Evolutionary conservation across 805 yeast species (phyloP).

Genomic region (Monosporozyma unispora): DNA sequence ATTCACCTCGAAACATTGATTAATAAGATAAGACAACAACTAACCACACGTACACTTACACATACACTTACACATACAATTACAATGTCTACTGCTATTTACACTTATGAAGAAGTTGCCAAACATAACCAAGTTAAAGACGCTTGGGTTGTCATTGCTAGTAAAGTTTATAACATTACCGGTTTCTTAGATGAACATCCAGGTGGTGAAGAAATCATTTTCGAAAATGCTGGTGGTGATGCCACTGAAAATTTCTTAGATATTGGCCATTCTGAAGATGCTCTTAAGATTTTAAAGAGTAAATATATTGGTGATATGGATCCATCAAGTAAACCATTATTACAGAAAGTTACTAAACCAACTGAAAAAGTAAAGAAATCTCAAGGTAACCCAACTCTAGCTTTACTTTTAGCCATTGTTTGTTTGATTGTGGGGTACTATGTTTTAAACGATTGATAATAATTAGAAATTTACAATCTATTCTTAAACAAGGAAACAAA

Average conservation of each 20-base stretch:
- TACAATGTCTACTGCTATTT: conserved; percentile 32
- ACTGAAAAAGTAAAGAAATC: conserved; percentile 35
- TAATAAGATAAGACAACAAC: not conserved
- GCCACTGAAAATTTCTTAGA: conserved; percentile 79
- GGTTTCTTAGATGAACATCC: conserved; percentile 46
- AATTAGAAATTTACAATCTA: not conserved
- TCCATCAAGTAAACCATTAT: conserved; percentile 40
- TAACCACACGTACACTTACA: not conserved
- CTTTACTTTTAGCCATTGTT: conserved; percentile 59
- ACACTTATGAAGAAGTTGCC: conserved; percentile 58
- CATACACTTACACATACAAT: not conserved
- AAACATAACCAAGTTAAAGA: conserved; percentile 68
- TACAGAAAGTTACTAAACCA: conserved; percentile 15
- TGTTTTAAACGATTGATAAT: conserved; percentile 16
- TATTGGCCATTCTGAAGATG: conserved; percentile 97
- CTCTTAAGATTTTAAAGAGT: conserved; percentile 63
- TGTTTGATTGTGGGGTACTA: conserved; percentile 24
- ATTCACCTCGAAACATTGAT: no score
- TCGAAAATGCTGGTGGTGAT: conserved; percentile 75
- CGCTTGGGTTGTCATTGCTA: conserved; percentile 77
- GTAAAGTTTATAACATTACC: conserved; percentile 80
- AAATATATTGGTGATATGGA: conserved; percentile 74
- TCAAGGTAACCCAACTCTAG: conserved; percentile 69
- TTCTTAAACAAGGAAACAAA: no score
- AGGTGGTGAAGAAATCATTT: conserved; percentile 77